Base-by-base conservation (phyloP, 2,329 filamentous ascomycete species). In the Diaporthe helianthi region DNA sequence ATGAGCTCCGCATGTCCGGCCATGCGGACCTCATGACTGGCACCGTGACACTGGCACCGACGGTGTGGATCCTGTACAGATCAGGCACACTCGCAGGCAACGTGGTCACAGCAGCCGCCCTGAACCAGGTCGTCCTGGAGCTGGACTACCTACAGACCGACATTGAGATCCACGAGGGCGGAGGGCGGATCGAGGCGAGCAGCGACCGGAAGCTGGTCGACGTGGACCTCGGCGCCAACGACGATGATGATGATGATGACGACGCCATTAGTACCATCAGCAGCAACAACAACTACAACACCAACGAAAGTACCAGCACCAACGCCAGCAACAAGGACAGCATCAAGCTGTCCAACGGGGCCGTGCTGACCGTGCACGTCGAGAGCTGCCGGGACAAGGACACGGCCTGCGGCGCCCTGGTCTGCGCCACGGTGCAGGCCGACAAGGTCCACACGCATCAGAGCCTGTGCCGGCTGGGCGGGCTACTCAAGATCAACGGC, bases 1-100 rank as follows among this genome's bases (percentile, higher is more conserved):
- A 67, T 24, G 68, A 69, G 54, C 64, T 69, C 17, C 68, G 68
- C 24, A 69, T 69, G 68, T 69, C 68, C 1, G 68, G 68, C 12
- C 53, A 67, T 15, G 67, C 52, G 29, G 26, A 54, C 19, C 46
- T 22, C 0, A 24, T 12, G 4, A 52, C 47, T 2, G 49, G 66
- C 17, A 67, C 68, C 1, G 68, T 67, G 8, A 54, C 47, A 2
- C 31, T 69, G 29, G 24, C 49, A 24, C 68, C 68, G 3, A 69
- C 68, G 4, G 68, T 69, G 7, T 69, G 68, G 68, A 69, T 69
- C 9, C 8, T 69, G 12, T 67, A 69, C 54, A 46, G 64, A 24
- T 58, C 64, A 0, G 51, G 26, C 38, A 19, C 63, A 0, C 13
- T 58, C 1, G 64, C 36, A 1, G 47, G 63, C 1, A 17, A 33